Percentiles rank a stretch among this genome's conserved stretches.
phyloP scores from a whole-genome alignment of 2,329 filamentous ascomycete species.

The Ophiostoma populinum region DNA sequence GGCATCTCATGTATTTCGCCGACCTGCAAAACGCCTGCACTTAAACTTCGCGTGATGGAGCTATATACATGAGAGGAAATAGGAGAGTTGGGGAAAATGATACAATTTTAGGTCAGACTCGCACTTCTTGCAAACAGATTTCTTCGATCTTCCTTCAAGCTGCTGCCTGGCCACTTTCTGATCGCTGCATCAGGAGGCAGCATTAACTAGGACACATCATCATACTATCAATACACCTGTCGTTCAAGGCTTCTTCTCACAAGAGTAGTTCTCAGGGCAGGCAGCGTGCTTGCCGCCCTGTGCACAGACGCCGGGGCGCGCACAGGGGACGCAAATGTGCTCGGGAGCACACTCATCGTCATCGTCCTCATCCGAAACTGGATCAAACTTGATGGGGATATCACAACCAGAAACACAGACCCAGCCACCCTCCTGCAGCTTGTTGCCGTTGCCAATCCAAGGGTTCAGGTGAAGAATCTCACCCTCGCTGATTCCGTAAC shows the following conservation, averaged over 20 bases:
- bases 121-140: background rate
- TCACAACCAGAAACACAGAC: slow-evolving; percentile 7
- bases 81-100: background rate
- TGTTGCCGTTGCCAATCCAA: background rate
- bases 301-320: slow-evolving; percentile 4
- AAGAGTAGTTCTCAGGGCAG: slow-evolving; percentile 8
- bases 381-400: background rate
- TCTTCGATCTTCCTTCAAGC: too few relatives aligned
- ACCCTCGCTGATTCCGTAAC: background rate
- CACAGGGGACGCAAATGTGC: slow-evolving; percentile 12
- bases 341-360: slow-evolving; percentile 17
- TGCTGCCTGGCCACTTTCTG: too few relatives aligned
- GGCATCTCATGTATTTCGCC: background rate
- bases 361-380: too few relatives aligned
- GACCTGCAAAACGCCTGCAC: background rate
- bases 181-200: too few relatives aligned
- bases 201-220: background rate
- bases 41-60: background rate
- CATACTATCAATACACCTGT: background rate
- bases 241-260: slow-evolving; percentile 1
- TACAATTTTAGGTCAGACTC: background rate
- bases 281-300: slow-evolving; percentile 4
- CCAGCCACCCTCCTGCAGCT: slow-evolving; percentile 3
- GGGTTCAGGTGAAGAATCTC: slow-evolving; percentile 6
- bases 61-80: background rate